Evolutionary conservation across 2,329 filamentous ascomycete species (phyloP), one percentile per base, ranked within the genome.

Genomic region (Venturia effusa): DNA sequence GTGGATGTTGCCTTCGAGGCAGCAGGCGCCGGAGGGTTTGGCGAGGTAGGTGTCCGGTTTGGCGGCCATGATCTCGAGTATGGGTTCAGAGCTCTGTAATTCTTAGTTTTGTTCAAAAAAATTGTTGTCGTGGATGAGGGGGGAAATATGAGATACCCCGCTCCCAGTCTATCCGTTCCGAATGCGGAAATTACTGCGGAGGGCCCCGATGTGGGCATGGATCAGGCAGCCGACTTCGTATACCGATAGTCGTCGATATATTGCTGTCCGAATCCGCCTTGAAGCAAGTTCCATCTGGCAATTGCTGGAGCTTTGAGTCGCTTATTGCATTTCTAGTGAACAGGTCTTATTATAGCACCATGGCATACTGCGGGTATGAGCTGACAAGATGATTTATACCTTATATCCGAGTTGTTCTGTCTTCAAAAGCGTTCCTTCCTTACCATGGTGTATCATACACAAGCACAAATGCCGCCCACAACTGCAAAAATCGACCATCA

Each of bases 1-100:
- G 66, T 80, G 78, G 27, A 78, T 67, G 2, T 69, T 71, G 39
- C 77, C 77, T 61, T 73, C 69, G 17, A 75, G 70, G 67, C 78
- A 80, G 66, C 76, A 79, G 17, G 69, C 68, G 13, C 73, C 74
- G 19, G 71, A 71, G 1, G 72, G 73, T 59, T 76, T 73, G 13
- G 69, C 70, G 6, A 70, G 66, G 45, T 68, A 70, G 17, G 11
- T 22, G 30, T 48, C 40, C 17, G 59, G 27, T 7, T 41, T 43
- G 37, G 34, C 10, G 19, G 51, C 5, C 30, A 34, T 32, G 15
- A n/a, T 32, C 27, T 19, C 17, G 27, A 5, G 30, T 8, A 1
- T 34, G 30, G 30, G 15, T 6, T 22, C 10, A 22, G n/a, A 1
- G 8, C n/a, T 48, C 3, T 24, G 43, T 48, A n/a, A n/a, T 8